Conservation (phyloP, 192 early-diverging fungal species). For the Geosiphon pyriformis region DNA sequence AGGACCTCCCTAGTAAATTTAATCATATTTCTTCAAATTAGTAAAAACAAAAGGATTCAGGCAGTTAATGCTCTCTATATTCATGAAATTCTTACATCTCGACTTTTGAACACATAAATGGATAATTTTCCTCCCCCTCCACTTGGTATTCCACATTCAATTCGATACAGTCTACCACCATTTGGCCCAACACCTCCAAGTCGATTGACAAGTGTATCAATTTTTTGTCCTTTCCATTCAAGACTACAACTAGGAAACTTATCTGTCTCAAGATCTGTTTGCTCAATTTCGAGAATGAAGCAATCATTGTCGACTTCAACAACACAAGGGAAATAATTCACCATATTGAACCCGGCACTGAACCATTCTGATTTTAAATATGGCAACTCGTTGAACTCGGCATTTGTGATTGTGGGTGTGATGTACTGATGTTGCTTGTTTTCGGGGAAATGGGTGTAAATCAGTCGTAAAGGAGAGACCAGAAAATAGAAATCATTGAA, state of each 20-base stretch:
- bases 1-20: neutral
- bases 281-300: slow-evolving; percentile 11
- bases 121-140: slow-evolving; percentile 1
- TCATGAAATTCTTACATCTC: too few relatives aligned
- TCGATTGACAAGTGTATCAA: neutral
- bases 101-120: neutral
- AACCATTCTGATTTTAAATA: slow-evolving; percentile 1
- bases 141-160: slow-evolving; percentile 9
- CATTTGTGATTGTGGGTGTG: slow-evolving; percentile 31
- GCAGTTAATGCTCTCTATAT: too few relatives aligned
- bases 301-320: slow-evolving; percentile 10
- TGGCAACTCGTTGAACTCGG: slow-evolving; percentile 5
- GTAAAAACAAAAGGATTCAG: too few relatives aligned
- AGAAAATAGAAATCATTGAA: slow-evolving; percentile 56
- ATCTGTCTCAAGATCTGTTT: neutral
- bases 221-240: slow-evolving; percentile 14
- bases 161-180: slow-evolving; percentile 6
- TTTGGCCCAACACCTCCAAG: neutral
- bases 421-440: slow-evolving; percentile 46
- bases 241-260: neutral
- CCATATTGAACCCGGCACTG: neutral
- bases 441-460: slow-evolving; percentile 54
- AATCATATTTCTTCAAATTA: too few relatives aligned
- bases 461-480: slow-evolving; percentile 41
- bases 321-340: neutral